Base-by-base conservation (phyloP, 129 eudicot genomes). In the Chrysanthemum lavandulifolium region DNA sequence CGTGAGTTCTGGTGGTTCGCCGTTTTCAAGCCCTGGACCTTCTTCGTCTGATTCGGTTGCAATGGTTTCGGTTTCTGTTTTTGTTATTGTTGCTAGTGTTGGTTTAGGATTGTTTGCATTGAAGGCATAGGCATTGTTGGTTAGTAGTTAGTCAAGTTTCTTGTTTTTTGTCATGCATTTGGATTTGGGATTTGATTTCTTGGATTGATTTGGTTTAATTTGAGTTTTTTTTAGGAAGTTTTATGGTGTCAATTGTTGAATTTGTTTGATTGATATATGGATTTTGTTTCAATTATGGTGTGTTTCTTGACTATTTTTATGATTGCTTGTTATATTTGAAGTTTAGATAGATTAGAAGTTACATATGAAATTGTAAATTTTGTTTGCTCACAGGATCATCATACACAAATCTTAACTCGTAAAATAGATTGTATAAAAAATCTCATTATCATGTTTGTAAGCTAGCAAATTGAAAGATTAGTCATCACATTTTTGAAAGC, bases 1-100 rank as follows among this genome's bases (percentile, higher is more conserved):
- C 21, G 64, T 84, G 18, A 68, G 67, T 33, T 83, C 86, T 1
- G 83, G 56, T 13, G 65, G 43, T 36, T 62, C 58, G 27, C 76
- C 72, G 21, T 76, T 27, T 9, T 12, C 6, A 13, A 76, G 74
- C 47, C 74, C 69, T 0, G 61, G 45, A n/a, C 57, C 40, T 59
- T 68, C 78, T 10, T 29, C 81, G 2, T 53, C 63, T 6, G 57
- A 29, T 50, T 68, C 62, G 9, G 71, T 58, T 10, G 16, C 43
- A 0, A 15, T 50, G 31, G 50, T 67, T 13, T 14, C 72, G 13
- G 61, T 65, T 51, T 21, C 62, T 16, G 18, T 40, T 7, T n/a
- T 12, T 25, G 71, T 63, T 7, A 50, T 69, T 58, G 79, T 73
- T 76, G 3, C 68, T 60, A 43, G 67, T 75, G 63, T 69, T 47